Conservation (phyloP, 805 yeast species). For the Lipomyces starkeyi region DNA sequence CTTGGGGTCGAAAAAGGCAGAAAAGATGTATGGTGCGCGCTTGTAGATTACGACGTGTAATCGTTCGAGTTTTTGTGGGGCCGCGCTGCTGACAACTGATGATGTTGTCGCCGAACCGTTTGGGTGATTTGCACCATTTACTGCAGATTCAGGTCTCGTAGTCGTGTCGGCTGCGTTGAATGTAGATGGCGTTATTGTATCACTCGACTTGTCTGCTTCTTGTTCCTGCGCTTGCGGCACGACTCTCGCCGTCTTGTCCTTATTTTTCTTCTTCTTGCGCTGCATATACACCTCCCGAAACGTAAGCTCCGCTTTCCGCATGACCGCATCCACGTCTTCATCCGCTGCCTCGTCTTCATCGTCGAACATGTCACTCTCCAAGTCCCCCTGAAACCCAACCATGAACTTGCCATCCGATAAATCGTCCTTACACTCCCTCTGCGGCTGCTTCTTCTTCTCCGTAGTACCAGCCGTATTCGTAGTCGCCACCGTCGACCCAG, state of each 20-base stretch:
- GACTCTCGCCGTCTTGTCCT: slow-evolving; percentile 3
- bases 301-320: slow-evolving; percentile 15
- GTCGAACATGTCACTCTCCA: slow-evolving; percentile 31
- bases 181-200: not conserved
- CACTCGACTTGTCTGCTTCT: not conserved
- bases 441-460: not conserved
- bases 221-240: slow-evolving; percentile 1
- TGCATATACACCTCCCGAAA: slow-evolving; percentile 24
- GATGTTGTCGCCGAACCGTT: slow-evolving; percentile 14
- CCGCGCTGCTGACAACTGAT: not conserved
- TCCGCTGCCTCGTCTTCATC: slow-evolving; percentile 28
- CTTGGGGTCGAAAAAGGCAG: slow-evolving; percentile 35
- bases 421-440: slow-evolving; percentile 28
- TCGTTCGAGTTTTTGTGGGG: slow-evolving; percentile 13
- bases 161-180: not conserved
- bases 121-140: not conserved
- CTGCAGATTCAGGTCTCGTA: not conserved
- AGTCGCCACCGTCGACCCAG: slow-evolving; percentile 25
- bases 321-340: slow-evolving; percentile 15
- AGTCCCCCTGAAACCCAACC: slow-evolving; percentile 33
- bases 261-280: slow-evolving; percentile 18
- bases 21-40: slow-evolving; percentile 36
- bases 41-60: slow-evolving; percentile 31
- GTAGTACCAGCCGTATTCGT: slow-evolving; percentile 3
- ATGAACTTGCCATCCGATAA: slow-evolving; percentile 34